Base-by-base conservation (phyloP, 2,329 filamentous ascomycete species). In the Fusarium anthophilum region DNA sequence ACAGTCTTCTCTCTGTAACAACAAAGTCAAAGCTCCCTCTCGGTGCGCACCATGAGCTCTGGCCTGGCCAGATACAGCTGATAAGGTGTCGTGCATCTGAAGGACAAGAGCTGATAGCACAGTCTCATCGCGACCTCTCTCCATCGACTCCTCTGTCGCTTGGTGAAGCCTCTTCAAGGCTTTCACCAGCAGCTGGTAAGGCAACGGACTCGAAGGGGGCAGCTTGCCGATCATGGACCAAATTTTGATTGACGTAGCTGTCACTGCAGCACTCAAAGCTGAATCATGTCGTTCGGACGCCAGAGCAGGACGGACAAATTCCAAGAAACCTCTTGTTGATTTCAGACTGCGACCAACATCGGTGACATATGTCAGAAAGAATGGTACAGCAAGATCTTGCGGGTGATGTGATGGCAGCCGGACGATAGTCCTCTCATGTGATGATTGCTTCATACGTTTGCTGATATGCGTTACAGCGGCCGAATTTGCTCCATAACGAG, bases 351-450 rank as follows among this genome's bases (percentile, higher is more conserved):
- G 50, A 17, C 72, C 73, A 5, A 75, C 35, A 8, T 66, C 43
- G 5, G 73, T 70, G 1, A 73, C 44, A 28, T 75, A 73, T 15
- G 28, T 70, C 13, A 75, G 63, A 39, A 75, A 75, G 14, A 75
- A 75, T 1, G 53, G 38, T 1, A 73, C 43, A 1, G 73, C 65
- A 5, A 69, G 17, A 30, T 74, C 71, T 3, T 74, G 51, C 2
- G 58, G 55, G 4, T 44, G 48, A 32, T 38, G 11, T 3, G 44
- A 35, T 13, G 41, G 68, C 12, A 38, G 20, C 2, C 12, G 45
- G 6, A 44, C 6, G 6, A 69, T 48, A 5, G 30, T 50, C 10
- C 8, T 47, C 10, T 28, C 32, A 6, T 17, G 11, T 5, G 14
- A 7, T 17, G 1, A n/a, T 26, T 13, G 15, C 13, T 13, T 14